Conservation (phyloP, 2,329 filamentous ascomycete species). For the Aspergillus vadensis region DNA sequence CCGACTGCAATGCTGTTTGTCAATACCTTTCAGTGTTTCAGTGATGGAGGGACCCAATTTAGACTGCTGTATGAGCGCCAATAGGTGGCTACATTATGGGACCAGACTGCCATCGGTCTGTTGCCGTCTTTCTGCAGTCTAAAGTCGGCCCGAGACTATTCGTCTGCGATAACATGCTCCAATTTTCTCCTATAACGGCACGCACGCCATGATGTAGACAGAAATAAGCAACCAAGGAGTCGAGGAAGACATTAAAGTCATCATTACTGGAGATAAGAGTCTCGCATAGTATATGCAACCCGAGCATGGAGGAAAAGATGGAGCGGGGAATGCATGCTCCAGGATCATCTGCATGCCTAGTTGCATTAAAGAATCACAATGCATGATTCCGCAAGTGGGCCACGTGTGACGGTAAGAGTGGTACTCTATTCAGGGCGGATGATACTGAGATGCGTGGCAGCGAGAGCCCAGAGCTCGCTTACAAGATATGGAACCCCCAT, state of each 20-base stretch:
- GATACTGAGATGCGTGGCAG: conserved; percentile 47
- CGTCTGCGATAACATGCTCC: conserved; percentile 9
- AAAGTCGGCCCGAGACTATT: not conserved
- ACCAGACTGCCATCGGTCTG: not conserved
- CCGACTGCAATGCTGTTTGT: not conserved
- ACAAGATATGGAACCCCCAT: conserved; percentile 46
- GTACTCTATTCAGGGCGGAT: conserved; percentile 44
- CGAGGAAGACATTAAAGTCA: conserved; percentile 14
- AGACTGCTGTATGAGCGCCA: not conserved
- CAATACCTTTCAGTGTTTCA: not conserved
- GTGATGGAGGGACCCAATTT: not conserved
- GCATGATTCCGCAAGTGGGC: conserved; percentile 38
- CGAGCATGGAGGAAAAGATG: conserved; percentile 21
- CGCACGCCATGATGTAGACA: conserved; percentile 17
- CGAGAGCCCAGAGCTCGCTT: conserved; percentile 50
- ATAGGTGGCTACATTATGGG: not conserved
- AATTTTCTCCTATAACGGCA: conserved; percentile 5
- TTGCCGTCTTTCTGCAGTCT: not conserved
- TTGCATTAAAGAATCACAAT: conserved; percentile 17
- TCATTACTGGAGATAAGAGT: conserved; percentile 12
- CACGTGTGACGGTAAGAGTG: conserved; percentile 29
- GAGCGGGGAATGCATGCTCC: conserved; percentile 17
- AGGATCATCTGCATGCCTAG: not conserved
- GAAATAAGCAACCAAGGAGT: conserved; percentile 15
- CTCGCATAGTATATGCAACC: conserved; percentile 18